These are phyloP conservation scores for Omphalotus olearius DNA, from an alignment of 1,284 basidiomycete genomes.

Conservation along the genomic window DNA sequence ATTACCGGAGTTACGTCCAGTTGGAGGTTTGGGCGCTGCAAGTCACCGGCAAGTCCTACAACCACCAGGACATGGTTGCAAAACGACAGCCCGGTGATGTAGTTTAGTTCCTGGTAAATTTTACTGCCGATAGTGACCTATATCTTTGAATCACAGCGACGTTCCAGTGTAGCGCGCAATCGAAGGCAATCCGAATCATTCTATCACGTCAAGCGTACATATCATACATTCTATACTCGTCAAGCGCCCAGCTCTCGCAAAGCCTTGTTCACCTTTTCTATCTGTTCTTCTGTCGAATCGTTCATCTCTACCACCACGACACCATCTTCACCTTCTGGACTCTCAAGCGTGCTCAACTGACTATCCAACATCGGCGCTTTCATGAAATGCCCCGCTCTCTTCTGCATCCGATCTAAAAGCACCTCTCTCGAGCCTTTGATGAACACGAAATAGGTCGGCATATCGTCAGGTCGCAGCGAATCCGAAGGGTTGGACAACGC, in stretches of 20 bases:
- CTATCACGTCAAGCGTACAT: neutral
- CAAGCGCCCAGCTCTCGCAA: conserved; percentile 21
- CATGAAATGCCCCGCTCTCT: conserved; percentile 84
- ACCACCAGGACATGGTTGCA: too few species aligned
- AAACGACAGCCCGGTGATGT: too few species aligned
- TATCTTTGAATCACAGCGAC: too few species aligned
- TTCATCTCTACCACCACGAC: conserved; percentile 66
- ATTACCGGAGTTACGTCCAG: too few species aligned
- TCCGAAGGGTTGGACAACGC: conserved; percentile 23
- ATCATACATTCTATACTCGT: neutral
- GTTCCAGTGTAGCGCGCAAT: too few species aligned
- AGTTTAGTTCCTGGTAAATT: too few species aligned
- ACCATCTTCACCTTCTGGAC: conserved; percentile 64
- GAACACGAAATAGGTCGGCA: conserved; percentile 80
- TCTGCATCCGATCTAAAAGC: conserved; percentile 67
- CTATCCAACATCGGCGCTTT: conserved; percentile 84
- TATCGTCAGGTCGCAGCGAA: conserved; percentile 20
- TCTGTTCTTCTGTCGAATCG: conserved; percentile 55
- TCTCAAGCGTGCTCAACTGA: conserved; percentile 79
- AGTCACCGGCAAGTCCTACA: too few species aligned
- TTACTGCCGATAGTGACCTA: too few species aligned
- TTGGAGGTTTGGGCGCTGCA: too few species aligned
- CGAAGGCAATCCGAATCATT: neutral
- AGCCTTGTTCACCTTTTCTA: conserved; percentile 33
- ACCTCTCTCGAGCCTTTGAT: conserved; percentile 68